Evolutionary conservation across 2,329 filamentous ascomycete species (phyloP), one percentile per base, ranked within the genome.

Genomic region (Lecanosticta acicola): DNA sequence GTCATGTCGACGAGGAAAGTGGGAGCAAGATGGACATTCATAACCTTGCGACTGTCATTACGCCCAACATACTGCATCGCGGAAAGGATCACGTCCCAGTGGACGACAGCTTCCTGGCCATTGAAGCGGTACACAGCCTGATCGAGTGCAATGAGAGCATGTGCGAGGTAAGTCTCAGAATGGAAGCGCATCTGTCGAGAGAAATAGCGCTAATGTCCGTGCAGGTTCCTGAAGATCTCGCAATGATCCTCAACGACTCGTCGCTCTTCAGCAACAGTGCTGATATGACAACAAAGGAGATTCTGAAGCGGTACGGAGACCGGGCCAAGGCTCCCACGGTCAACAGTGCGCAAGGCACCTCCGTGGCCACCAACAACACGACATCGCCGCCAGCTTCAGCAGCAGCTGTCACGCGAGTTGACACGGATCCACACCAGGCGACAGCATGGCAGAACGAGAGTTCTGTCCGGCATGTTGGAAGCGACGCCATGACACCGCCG

Each of bases 11-110:
- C 59, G 93, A 98, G 61, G 93, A 98, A 65, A 86, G 85, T 17
- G 93, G 93, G 19, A 96, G 91, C 58, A 96, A 97, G 75, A 98
- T 98, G 93, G 93, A 98, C 65, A 86, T 94, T 43, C 89, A 94
- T 72, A 98, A 98, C 62, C 78, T 98, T 53, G 88, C 93, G 3
- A 97, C 94, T 2, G 93, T 98, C 53, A 96, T 98, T 67, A 90
- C 91, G 3, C 93, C 93, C 0, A 98, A 98, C 60, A 88, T 98
- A 51, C 76, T 86, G 84, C 55, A 80, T 73, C 39, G 53, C n/a
- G 58, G 61, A 29, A 61, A 63, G 49, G 57, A 62, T 14, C 44
- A 45, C 19, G 52, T 60, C 8, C 60, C 56, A 26, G 60, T 68
- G 54, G 91, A 94, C 57, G 89, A 95, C 57, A 93, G 89, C 51